phyloP scores from a whole-genome alignment of 2,329 filamentous ascomycete genomes.

The Nothopassalora personata region DNA sequence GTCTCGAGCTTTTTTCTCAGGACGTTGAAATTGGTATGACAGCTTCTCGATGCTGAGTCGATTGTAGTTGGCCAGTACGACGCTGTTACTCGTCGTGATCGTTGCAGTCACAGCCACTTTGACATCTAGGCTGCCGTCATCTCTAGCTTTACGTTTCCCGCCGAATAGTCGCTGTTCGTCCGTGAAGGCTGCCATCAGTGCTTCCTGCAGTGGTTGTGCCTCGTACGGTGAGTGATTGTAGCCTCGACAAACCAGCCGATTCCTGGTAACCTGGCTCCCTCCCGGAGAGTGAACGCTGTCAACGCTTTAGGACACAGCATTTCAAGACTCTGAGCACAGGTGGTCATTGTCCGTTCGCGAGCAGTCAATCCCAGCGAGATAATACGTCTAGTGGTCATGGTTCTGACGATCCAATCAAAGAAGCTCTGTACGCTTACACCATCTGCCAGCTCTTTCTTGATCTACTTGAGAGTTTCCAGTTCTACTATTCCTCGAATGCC shows the following conservation, averaged over 20 bases:
- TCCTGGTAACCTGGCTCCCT: constrained; percentile 2
- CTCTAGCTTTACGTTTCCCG: constrained; percentile 18
- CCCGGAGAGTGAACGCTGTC: constrained; percentile 4
- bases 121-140: constrained; percentile 1
- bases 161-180: constrained; percentile 35
- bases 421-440: constrained; percentile 38
- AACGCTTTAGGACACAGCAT: constrained; percentile 19
- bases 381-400: constrained; percentile 29
- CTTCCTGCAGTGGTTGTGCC: constrained; percentile 23
- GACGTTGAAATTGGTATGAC: constrained; percentile 34
- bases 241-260: constrained; percentile 4
- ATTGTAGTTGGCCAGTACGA: constrained; percentile 42
- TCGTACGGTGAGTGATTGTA: constrained; percentile 19
- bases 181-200: constrained; percentile 33
- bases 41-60: constrained; percentile 19
- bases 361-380: constrained; percentile 27
- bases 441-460: constrained; percentile 35
- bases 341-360: constrained; percentile 19
- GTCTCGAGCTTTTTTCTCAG: constrained; percentile 38
- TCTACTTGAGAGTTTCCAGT: constrained; percentile 35
- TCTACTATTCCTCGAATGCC: constrained; percentile 42
- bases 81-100: constrained; percentile 28
- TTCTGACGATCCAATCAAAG: constrained; percentile 44
- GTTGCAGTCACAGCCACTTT: constrained; percentile 41
- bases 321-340: constrained; percentile 32